phyloP scores from a whole-genome alignment of 495 filamentous ascomycete genomes.

The Aspergillus bertholletiae region DNA sequence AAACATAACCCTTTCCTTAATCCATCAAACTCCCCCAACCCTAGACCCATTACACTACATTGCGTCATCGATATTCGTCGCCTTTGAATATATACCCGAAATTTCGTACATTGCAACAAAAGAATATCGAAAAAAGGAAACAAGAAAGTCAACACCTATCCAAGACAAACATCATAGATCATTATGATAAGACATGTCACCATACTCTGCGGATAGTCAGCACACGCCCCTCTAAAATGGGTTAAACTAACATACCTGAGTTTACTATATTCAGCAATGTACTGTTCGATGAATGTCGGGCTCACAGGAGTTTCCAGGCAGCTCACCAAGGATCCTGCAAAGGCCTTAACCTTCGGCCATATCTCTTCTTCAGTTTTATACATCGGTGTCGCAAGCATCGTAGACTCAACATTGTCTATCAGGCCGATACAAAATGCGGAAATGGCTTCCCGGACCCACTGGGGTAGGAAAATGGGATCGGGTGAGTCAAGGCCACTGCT shows the following conservation, averaged over 20 bases:
- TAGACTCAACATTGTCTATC: background rate
- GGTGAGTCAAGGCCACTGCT: background rate
- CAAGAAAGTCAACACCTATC: background rate
- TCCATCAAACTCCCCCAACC: too few species aligned
- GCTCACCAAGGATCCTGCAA: background rate
- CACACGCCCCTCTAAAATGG: background rate
- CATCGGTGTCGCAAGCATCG: background rate
- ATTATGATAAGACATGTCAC: background rate
- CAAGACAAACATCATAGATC: background rate
- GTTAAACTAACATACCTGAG: background rate
- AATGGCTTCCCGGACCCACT: background rate
- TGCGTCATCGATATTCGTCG: too few species aligned
- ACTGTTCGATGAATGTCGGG: background rate
- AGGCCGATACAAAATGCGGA: background rate
- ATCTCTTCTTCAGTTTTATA: background rate
- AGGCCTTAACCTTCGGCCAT: background rate
- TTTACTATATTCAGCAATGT: background rate
- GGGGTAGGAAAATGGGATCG: background rate
- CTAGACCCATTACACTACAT: too few species aligned
- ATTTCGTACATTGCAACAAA: background rate
- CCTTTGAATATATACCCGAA: background rate
- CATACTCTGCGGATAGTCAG: background rate
- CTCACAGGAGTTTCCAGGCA: background rate
- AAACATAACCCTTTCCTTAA: too few species aligned
- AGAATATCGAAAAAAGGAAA: background rate